phyloP scores from a whole-genome alignment of 2,329 filamentous ascomycete genomes.

The Colletotrichum kahawae region DNA sequence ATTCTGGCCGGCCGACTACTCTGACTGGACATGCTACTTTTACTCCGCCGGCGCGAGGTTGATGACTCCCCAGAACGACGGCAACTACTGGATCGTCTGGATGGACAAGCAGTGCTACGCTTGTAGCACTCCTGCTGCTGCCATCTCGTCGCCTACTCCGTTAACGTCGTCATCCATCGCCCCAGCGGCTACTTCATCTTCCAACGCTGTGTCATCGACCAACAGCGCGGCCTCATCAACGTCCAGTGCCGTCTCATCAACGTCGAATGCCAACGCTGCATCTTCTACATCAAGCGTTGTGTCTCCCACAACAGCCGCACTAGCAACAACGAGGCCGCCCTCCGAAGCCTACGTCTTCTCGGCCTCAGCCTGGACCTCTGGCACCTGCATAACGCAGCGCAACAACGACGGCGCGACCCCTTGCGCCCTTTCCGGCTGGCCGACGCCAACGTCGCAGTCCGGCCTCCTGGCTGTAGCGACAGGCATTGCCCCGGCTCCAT shows the following conservation, averaged over 20 bases:
- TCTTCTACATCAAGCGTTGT: not conserved
- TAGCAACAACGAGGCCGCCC: not conserved
- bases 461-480: not conserved
- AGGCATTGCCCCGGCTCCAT: not conserved
- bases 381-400: not conserved
- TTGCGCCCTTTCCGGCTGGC: conserved; percentile 3
- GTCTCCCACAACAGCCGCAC: not conserved
- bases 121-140: not conserved
- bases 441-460: not conserved
- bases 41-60: conserved; percentile 1
- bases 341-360: not conserved
- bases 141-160: not conserved
- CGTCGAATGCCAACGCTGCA: not conserved
- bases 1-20: not conserved
- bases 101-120: conserved; percentile 3
- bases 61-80: conserved; percentile 1
- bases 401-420: not conserved
- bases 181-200: not conserved
- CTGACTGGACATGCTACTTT: conserved; percentile 11
- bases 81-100: conserved; percentile 1
- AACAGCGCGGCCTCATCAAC: not conserved
- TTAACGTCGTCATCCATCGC: not conserved
- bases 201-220: not conserved
- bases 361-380: not conserved
- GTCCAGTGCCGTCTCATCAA: not conserved